Percentiles rank a stretch among this genome's conserved stretches.
These are phyloP conservation scores for Colletotrichum coccodes DNA, from an alignment of 2,329 filamentous ascomycete species.

Conservation along the genomic window DNA sequence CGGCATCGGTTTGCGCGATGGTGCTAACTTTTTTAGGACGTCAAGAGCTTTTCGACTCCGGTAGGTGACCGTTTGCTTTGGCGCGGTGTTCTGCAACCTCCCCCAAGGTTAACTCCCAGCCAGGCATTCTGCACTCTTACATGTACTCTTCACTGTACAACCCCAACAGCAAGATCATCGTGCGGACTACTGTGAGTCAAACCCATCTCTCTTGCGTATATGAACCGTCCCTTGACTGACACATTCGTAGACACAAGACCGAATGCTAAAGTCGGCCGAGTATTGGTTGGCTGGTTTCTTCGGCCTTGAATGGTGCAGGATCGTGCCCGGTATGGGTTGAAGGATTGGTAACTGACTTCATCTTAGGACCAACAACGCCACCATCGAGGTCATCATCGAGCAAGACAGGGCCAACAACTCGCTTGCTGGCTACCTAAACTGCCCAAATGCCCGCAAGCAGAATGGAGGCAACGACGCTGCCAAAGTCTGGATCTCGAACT, in stretches of 20 bases:
- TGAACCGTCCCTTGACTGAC: constrained; percentile 23
- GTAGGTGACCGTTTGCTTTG: constrained; percentile 36
- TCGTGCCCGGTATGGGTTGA: background rate
- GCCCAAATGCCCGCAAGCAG: constrained; percentile 68
- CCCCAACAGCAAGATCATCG: constrained; percentile 77
- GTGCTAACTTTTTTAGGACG: constrained; percentile 53
- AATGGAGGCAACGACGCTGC: constrained; percentile 63
- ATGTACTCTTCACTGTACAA: constrained; percentile 79
- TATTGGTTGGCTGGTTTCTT: constrained; percentile 86
- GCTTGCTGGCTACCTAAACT: constrained; percentile 73
- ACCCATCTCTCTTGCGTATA: background rate
- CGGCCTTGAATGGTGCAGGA: constrained; percentile 70
- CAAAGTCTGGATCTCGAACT: constrained; percentile 69
- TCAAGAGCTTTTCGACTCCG: constrained; percentile 77
- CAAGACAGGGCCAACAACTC: constrained; percentile 73
- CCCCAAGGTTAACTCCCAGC: background rate
- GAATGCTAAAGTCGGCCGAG: constrained; percentile 81
- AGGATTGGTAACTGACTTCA: background rate
- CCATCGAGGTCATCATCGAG: constrained; percentile 79
- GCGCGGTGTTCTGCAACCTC: too few relatives aligned
- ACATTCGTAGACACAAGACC: constrained; percentile 68
- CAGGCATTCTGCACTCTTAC: constrained; percentile 76
- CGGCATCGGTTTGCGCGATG: background rate
- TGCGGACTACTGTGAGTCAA: constrained; percentile 68
- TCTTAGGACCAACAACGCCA: constrained; percentile 71